Evolutionary conservation across 305 asterid species (phyloP), one percentile per base, ranked within the genome.

Genomic region (Nicotiana rustica): DNA sequence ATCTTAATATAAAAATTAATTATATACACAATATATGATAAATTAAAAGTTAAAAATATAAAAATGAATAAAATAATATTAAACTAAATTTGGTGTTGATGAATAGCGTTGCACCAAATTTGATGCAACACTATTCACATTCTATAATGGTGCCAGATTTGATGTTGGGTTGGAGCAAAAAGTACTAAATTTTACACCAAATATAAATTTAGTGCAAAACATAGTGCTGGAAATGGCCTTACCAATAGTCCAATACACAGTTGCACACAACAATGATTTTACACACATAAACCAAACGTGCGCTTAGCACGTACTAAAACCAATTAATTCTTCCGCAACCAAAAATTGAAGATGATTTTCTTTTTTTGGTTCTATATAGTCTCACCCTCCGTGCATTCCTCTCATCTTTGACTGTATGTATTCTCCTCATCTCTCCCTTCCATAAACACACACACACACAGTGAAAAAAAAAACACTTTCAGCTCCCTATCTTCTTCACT

Each of bases 341-440:
- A 71, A 82, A 79, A 67, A 82, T 60, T 41, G 49, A 18, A 29
- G 56, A 57, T 6, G 18, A 14, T 52, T 4, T 52, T 80, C 79
- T 64, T 69, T 75, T 66, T 17, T 44, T 25, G n/a, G 18, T 57
- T 77, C 84, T 69, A 29, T 36, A 77, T 69, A 83, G 41, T 69
- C 66, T 79, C 31, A 79, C 88, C 88, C 91, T 86, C 89, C 87
- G 85, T 90, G 92, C 88, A 85, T 81, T 87, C 87, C 8, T 5
- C 85, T 87, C 91, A 68, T 85, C 85, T 77, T 84, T 86, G 90
- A 85, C 84, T 85, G 85, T 89, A 67, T 85, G 25, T 25, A 25
- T 25, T 41, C 81, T 75, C 29, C 38, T 52, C 4, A 73, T 21
- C 64, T 49, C 25, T 49, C 79, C 14, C 25, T 14, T 47, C 18